Evolutionary conservation across 2,329 filamentous ascomycete species (phyloP).

Genomic region (Pseudovirgaria hyperparasitica): DNA sequence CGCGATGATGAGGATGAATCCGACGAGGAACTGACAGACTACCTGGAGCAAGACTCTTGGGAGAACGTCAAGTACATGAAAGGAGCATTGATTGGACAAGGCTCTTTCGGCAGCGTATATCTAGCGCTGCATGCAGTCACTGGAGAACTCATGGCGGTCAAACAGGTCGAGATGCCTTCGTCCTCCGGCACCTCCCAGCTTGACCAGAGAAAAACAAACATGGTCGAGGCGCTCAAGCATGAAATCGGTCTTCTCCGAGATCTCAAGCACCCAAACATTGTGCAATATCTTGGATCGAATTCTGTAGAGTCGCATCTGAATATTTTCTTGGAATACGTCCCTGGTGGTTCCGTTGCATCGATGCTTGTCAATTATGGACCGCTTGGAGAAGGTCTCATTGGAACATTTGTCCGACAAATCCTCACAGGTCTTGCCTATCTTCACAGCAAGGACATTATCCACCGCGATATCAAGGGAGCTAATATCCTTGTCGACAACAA

Average conservation of each 20-base stretch:
- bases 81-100: constrained; percentile 90
- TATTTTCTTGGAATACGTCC: constrained; percentile 99
- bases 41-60: constrained; percentile 86
- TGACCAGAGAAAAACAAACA: constrained; percentile 88
- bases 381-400: constrained; percentile 80
- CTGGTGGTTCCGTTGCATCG: constrained; percentile 90
- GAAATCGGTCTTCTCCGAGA: constrained; percentile 92
- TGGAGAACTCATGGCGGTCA: constrained; percentile 93
- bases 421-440: constrained; percentile 85
- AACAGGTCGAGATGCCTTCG: constrained; percentile 88
- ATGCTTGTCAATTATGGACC: constrained; percentile 99
- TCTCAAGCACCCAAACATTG: constrained; percentile 90
- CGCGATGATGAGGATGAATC: constrained; percentile 84
- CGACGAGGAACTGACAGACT: constrained; percentile 80
- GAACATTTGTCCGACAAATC: constrained; percentile 95
- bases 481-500: constrained; percentile 99
- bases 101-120: constrained; percentile 92
- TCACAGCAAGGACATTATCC: constrained; percentile 90
- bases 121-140: constrained; percentile 91
- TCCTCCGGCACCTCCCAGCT: constrained; percentile 58
- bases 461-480: constrained; percentile 96
- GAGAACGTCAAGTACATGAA: constrained; percentile 99
- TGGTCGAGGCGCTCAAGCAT: constrained; percentile 94
- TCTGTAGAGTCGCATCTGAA: constrained; percentile 86
- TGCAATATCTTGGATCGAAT: constrained; percentile 93